Evolutionary conservation across 495 filamentous ascomycete species (phyloP).

Genomic region (Clohesyomyces aquaticus): DNA sequence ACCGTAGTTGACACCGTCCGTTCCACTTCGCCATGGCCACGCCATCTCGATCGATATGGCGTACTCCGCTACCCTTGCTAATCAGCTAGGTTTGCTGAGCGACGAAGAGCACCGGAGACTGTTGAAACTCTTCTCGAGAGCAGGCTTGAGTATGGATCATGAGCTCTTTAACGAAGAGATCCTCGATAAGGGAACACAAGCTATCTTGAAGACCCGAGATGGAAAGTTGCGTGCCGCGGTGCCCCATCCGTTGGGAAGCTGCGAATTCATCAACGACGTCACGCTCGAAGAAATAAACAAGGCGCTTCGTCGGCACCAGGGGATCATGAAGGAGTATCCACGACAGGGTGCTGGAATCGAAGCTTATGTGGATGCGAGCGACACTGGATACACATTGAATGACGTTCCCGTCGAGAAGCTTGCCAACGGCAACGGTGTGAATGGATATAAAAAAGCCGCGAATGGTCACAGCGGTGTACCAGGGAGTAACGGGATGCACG

Average conservation of each 20-base stretch:
- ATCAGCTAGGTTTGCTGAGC: constrained; percentile 55
- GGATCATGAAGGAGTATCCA: constrained; percentile 57
- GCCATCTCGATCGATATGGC: constrained; percentile 72
- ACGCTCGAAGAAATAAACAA: constrained; percentile 54
- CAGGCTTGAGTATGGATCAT: constrained; percentile 66
- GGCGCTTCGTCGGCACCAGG: constrained; percentile 60
- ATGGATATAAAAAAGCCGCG: constrained; percentile 25
- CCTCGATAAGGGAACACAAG: constrained; percentile 60
- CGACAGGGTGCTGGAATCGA: constrained; percentile 62
- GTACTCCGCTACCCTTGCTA: constrained; percentile 56
- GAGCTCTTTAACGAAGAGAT: constrained; percentile 61
- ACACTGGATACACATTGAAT: constrained; percentile 61
- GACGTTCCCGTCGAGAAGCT: constrained; percentile 46
- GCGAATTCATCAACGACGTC: constrained; percentile 64
- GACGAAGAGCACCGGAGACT: constrained; percentile 59
- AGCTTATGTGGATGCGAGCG: constrained; percentile 63
- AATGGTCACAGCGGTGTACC: constrained; percentile 24
- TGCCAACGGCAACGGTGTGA: constrained; percentile 41
- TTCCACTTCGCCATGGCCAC: constrained; percentile 65
- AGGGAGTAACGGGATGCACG: constrained; percentile 40
- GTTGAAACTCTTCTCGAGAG: constrained; percentile 61
- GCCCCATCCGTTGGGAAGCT: constrained; percentile 58
- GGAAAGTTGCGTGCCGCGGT: constrained; percentile 63
- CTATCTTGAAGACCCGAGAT: constrained; percentile 66
- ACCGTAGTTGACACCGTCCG: constrained; percentile 55